Evolutionary conservation across 768 basidiomycete species (phyloP).

Genomic region (Tephrocybe sp.): DNA sequence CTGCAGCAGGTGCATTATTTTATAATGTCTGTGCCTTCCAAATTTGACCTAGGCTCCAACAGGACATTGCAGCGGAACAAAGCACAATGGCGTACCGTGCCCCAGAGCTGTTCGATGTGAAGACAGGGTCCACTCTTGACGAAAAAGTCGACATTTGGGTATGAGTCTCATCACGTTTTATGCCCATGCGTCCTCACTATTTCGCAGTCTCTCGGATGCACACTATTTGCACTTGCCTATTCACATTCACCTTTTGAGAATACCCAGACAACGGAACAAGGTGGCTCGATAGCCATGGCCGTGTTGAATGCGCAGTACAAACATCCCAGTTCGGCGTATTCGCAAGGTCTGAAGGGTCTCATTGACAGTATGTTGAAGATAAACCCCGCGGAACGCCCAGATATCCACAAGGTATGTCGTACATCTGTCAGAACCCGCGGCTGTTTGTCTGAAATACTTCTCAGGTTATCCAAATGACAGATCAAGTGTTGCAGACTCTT

Average conservation of each 20-base stretch:
- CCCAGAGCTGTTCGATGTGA: conserved; percentile 96
- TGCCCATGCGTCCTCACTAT: conserved; percentile 2
- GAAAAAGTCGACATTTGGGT: conserved; percentile 99
- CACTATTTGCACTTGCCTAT: conserved; percentile 92
- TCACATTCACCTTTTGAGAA: conserved; percentile 97
- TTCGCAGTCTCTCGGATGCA: conserved; percentile 88
- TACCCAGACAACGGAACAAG: conserved; percentile 87
- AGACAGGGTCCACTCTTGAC: conserved; percentile 82
- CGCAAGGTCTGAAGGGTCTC: conserved; percentile 76
- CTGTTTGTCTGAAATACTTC: background rate
- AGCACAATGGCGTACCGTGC: conserved; percentile 99
- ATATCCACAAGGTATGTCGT: conserved; percentile 75
- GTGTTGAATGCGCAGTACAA: conserved; percentile 92
- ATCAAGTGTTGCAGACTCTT: conserved; percentile 60
- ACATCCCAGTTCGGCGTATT: conserved; percentile 85
- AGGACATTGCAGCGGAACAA: conserved; percentile 96
- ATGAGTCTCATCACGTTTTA: conserved; percentile 21
- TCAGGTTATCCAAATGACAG: conserved; percentile 68
- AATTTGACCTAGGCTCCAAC: background rate
- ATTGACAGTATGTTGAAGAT: conserved; percentile 85
- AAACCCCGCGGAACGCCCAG: conserved; percentile 79
- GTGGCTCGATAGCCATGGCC: conserved; percentile 97
- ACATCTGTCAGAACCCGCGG: background rate
- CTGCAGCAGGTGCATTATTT: conserved; percentile 69
- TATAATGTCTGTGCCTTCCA: background rate